Conservation (phyloP, 345 rosid species). For the Citrus australasica region DNA sequence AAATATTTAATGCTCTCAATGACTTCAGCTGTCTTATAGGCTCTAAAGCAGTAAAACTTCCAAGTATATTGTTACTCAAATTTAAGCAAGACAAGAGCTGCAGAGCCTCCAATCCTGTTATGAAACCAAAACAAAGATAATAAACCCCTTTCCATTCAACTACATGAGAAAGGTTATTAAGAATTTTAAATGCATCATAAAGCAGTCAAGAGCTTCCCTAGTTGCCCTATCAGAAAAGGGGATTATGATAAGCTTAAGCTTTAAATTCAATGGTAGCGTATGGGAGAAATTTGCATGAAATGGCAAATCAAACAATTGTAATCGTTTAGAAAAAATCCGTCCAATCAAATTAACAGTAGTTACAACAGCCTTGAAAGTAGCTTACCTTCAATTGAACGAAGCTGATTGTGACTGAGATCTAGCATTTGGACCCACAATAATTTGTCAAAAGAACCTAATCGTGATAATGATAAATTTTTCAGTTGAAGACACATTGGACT, state of each 20-base stretch:
- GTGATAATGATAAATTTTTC: conserved; percentile 69
- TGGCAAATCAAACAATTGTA: background rate
- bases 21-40: conserved; percentile 64
- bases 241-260: background rate
- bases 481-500: conserved; percentile 57
- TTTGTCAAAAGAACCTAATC: conserved; percentile 59
- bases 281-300: background rate
- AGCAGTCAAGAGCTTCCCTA: background rate
- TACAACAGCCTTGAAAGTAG: conserved; percentile 4
- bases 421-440: conserved; percentile 88
- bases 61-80: conserved; percentile 67
- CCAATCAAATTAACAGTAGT: background rate
- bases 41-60: conserved; percentile 67
- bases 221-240: background rate
- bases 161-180: background rate
- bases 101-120: conserved; percentile 72
- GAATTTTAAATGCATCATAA: background rate
- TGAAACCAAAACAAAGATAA: background rate
- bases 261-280: background rate
- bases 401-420: conserved; percentile 85
- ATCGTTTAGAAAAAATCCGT: background rate
- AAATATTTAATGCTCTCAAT: conserved; percentile 66
- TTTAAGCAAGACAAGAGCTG: conserved; percentile 70
- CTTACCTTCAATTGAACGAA: conserved; percentile 79
- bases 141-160: conserved; percentile 7